A percentile compares a stretch with the other conserved stretches of the same genome.
phyloP scores from a whole-genome alignment of 805 yeast genomes.

The Wickerhamomyces xylosicus region DNA sequence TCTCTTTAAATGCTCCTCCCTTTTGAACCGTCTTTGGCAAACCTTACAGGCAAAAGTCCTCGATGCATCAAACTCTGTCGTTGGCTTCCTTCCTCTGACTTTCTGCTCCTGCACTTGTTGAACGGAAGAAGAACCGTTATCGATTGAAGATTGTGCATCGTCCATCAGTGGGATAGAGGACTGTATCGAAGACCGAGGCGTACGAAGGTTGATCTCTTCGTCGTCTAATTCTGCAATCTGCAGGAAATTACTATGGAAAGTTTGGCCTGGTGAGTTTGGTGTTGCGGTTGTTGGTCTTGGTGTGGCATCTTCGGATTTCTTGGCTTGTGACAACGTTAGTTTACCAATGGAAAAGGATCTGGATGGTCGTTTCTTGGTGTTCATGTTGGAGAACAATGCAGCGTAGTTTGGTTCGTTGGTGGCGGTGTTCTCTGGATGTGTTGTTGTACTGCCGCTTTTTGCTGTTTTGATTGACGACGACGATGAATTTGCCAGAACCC shows the following conservation, averaged over 20 bases:
- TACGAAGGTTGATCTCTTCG: neutral
- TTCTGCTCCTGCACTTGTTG: slow-evolving; percentile 21
- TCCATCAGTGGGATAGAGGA: neutral
- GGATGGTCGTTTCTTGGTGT: slow-evolving; percentile 11
- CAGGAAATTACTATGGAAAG: slow-evolving; percentile 3
- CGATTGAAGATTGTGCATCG: slow-evolving; percentile 1
- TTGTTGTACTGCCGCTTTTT: neutral
- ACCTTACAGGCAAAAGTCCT: slow-evolving; percentile 55
- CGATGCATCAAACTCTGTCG: slow-evolving; percentile 40
- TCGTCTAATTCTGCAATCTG: neutral
- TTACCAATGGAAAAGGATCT: slow-evolving; percentile 10
- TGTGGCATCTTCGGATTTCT: neutral
- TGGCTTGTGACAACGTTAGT: neutral
- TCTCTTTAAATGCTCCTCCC: slow-evolving; percentile 71
- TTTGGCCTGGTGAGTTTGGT: neutral
- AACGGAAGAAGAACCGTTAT: slow-evolving; percentile 1
- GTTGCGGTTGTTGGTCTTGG: neutral
- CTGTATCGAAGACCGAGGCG: neutral
- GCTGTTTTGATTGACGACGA: neutral
- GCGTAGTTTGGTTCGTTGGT: slow-evolving; percentile 20
- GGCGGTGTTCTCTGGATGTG: neutral
- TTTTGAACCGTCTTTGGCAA: slow-evolving; percentile 56
- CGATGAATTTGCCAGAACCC: neutral
- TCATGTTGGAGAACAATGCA: slow-evolving; percentile 20
- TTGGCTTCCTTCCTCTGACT: slow-evolving; percentile 57